Percentiles rank a stretch among this genome's conserved stretches.
phyloP scores from a whole-genome alignment of 106 monocot genomes.

The Cymbidium sinense region DNA sequence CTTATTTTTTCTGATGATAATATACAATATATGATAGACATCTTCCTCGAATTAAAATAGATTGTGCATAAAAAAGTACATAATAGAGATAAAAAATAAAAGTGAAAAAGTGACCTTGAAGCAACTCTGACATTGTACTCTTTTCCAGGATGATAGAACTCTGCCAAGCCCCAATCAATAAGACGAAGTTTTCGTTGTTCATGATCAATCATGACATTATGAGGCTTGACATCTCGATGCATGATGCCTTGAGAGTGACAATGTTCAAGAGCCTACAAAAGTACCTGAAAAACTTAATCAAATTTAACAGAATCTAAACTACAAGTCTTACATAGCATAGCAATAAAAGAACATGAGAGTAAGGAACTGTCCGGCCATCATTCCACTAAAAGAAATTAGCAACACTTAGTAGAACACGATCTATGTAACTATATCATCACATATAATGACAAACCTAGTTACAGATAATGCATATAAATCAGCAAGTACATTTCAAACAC shows the following conservation, averaged over 20 bases:
- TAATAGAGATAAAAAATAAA: not conserved
- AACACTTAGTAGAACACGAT: not conserved
- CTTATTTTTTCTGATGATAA: not conserved
- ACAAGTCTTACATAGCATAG: not conserved
- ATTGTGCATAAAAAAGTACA: not conserved
- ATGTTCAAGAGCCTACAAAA: slow-evolving; percentile 80
- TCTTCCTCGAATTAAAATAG: not conserved
- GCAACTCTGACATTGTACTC: slow-evolving; percentile 97
- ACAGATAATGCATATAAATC: not conserved
- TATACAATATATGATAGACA: not conserved
- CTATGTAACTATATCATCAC: not conserved
- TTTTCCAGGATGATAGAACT: slow-evolving; percentile 95
- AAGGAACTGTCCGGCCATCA: not conserved
- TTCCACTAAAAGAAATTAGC: not conserved
- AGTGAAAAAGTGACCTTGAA: slow-evolving; percentile 48
- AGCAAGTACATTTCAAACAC: not conserved
- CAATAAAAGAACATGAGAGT: not conserved
- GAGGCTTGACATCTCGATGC: slow-evolving; percentile 98
- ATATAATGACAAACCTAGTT: not conserved
- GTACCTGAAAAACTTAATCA: slow-evolving; percentile 36
- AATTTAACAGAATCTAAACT: slow-evolving; percentile 16
- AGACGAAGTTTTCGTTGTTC: slow-evolving; percentile 78
- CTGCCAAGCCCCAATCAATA: slow-evolving; percentile 96
- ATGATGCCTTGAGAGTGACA: slow-evolving; percentile 97
- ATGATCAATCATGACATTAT: slow-evolving; percentile 99